phyloP scores from a whole-genome alignment of 345 rosid species.

The Boechera stricta region DNA sequence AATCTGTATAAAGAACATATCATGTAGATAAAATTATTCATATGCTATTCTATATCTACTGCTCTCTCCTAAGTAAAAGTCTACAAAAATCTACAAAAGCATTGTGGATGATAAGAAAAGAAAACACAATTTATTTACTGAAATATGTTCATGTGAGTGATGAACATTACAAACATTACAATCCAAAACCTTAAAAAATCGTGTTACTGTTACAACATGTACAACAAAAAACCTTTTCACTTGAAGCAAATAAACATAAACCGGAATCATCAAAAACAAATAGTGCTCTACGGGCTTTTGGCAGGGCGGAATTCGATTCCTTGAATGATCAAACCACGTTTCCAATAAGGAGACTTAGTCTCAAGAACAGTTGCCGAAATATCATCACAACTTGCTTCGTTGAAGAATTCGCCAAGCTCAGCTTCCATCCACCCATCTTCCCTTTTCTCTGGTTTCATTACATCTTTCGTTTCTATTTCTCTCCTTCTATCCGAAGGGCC shows the following conservation, averaged over 20 bases:
- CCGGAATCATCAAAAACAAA: not conserved
- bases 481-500: too few relatives aligned
- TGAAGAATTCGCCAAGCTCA: constrained; percentile 15
- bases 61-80: too few relatives aligned
- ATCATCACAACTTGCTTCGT: not conserved
- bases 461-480: not conserved
- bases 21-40: too few relatives aligned
- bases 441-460: not conserved
- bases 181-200: too few relatives aligned
- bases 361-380: constrained; percentile 33
- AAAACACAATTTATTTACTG: not conserved
- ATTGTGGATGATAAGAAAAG: not conserved
- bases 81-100: too few relatives aligned
- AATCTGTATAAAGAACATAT: too few relatives aligned
- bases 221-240: too few relatives aligned
- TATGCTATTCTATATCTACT: too few relatives aligned
- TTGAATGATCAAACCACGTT: constrained; percentile 36
- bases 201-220: too few relatives aligned
- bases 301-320: constrained; percentile 27
- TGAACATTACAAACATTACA: not conserved
- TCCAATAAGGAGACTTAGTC: constrained; percentile 49
- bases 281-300: not conserved
- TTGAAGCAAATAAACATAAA: not conserved
- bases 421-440: constrained; percentile 22
- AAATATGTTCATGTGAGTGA: not conserved